These are phyloP conservation scores for Phytophthora agathidicida DNA, from an alignment of 352 stramenopile genomes.

Conservation along the genomic window DNA sequence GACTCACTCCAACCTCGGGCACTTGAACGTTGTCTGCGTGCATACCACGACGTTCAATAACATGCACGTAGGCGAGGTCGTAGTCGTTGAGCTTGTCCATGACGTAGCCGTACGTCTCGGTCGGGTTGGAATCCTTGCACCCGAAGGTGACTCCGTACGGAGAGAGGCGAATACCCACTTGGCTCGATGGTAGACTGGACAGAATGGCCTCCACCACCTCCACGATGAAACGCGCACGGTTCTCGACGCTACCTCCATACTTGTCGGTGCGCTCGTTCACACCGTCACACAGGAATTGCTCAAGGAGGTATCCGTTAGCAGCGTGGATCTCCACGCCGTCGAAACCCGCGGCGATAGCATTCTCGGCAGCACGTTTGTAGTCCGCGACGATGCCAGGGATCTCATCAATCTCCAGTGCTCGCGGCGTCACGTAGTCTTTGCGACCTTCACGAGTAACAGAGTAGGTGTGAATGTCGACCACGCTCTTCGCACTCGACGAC, in stretches of 20 bases:
- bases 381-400: conserved; percentile 68
- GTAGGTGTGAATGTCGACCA: conserved; percentile 4
- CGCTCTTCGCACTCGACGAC: conserved; percentile 12
- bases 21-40: conserved; percentile 22
- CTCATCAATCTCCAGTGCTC: conserved; percentile 65
- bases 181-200: conserved; percentile 27
- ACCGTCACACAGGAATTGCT: conserved; percentile 81
- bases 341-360: conserved; percentile 84
- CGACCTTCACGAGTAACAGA: conserved; percentile 24
- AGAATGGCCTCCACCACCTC: conserved; percentile 59
- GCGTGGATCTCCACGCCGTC: conserved; percentile 90
- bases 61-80: conserved; percentile 50
- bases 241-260: conserved; percentile 82
- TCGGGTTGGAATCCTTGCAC: conserved; percentile 38
- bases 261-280: conserved; percentile 79
- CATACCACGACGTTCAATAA: conserved; percentile 46
- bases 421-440: conserved; percentile 50
- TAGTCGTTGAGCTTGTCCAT: conserved; percentile 34
- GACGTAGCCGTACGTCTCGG: conserved; percentile 40
- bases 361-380: conserved; percentile 61
- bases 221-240: conserved; percentile 68
- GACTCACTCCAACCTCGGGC: conserved; percentile 38
- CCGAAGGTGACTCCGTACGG: conserved; percentile 40
- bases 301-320: conserved; percentile 91
- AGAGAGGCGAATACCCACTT: conserved; percentile 28